phyloP scores from a whole-genome alignment of 805 yeast species.

The Pichia sporocuriosa region DNA sequence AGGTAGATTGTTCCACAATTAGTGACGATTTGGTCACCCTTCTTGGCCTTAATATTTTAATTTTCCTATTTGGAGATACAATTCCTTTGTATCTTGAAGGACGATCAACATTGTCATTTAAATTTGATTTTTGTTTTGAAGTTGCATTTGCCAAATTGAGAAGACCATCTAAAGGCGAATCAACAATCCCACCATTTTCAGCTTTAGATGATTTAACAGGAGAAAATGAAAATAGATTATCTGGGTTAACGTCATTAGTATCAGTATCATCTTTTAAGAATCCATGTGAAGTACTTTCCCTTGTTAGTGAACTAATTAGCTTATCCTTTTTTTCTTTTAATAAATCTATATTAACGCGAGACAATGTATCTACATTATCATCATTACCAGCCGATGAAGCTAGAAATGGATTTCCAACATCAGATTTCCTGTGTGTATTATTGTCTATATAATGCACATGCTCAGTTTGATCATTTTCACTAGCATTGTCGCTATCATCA shows the following conservation, averaged over 20 bases:
- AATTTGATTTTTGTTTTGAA: neutral
- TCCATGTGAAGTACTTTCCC: neutral
- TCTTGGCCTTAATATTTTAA: conserved; percentile 41
- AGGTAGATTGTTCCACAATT: conserved; percentile 18
- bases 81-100: conserved; percentile 6
- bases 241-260: neutral
- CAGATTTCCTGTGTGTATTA: conserved; percentile 3
- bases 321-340: conserved; percentile 30
- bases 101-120: conserved; percentile 2
- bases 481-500: conserved; percentile 9
- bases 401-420: conserved; percentile 9
- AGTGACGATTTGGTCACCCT: conserved; percentile 29
- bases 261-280: conserved; percentile 3
- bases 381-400: neutral
- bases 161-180: conserved; percentile 20
- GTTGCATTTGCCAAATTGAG: conserved; percentile 12
- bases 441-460: conserved; percentile 13
- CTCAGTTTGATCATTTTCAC: conserved; percentile 7
- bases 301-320: conserved; percentile 36
- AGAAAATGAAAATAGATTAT: conserved; percentile 12
- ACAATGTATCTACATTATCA: conserved; percentile 1
- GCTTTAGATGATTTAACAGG: conserved; percentile 16
- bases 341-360: conserved; percentile 14
- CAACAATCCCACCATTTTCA: conserved; percentile 6
- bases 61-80: conserved; percentile 34